Evolutionary conservation across 164 flowering plant genomes (phyloP).

Genomic region (Amborella trichopoda): DNA sequence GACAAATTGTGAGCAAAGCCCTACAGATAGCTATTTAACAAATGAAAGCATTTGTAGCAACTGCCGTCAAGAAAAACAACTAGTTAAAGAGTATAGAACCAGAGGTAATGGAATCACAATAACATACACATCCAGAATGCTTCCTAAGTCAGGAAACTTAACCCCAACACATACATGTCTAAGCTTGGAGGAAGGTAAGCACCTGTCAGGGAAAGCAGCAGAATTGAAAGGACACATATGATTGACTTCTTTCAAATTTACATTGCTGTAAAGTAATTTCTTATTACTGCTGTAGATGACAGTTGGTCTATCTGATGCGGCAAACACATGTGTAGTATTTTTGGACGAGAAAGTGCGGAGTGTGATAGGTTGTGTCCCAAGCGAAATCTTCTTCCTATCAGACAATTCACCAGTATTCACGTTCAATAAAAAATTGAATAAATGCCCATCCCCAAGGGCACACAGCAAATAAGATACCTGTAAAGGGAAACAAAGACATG

Average conservation of each 20-base stretch:
- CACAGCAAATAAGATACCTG: constrained; percentile 93
- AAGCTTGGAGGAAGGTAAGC: constrained; percentile 4
- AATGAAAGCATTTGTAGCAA: too few relatives aligned
- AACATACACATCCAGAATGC: too few relatives aligned
- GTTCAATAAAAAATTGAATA: constrained; percentile 70
- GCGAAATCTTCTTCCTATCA: constrained; percentile 87
- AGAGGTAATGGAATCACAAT: too few relatives aligned
- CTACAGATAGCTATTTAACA: too few relatives aligned
- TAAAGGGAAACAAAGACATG: constrained; percentile 3
- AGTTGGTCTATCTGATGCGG: constrained; percentile 97
- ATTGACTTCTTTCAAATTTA: constrained; percentile 92
- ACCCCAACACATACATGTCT: too few relatives aligned
- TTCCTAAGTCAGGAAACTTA: too few relatives aligned
- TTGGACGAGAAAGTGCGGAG: constrained; percentile 94
- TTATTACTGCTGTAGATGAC: constrained; percentile 97
- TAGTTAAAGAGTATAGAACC: too few relatives aligned
- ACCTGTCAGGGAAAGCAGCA: constrained; percentile 99
- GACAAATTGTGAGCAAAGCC: too few relatives aligned
- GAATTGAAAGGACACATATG: constrained; percentile 98
- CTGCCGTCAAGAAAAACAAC: too few relatives aligned
- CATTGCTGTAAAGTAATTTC: constrained; percentile 92
- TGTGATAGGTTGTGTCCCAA: constrained; percentile 93
- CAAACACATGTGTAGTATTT: constrained; percentile 87
- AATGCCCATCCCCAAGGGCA: constrained; percentile 98
- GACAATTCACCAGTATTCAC: constrained; percentile 56